A percentile compares a stretch with the other conserved stretches of the same genome.
Evolutionary conservation across 345 rosid genomes (phyloP).

Genomic region (Salix viminalis): DNA sequence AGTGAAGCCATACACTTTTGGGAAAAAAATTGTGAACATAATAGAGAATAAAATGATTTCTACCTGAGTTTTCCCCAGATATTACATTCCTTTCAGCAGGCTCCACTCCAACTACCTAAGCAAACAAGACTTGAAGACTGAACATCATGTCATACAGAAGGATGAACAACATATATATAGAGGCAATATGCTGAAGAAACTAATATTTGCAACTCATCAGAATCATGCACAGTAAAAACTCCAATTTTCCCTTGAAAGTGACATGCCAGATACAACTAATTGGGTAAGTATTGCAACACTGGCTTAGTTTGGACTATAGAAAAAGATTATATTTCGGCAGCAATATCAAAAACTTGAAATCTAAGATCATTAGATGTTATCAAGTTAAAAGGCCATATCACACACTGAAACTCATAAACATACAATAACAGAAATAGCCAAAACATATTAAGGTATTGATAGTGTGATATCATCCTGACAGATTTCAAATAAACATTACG

Average conservation of each 20-base stretch:
- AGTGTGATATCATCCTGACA: neutral
- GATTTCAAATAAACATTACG: neutral
- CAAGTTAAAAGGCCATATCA: neutral
- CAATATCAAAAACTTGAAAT: neutral
- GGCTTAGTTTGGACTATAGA: neutral
- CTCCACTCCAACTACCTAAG: conserved; percentile 86
- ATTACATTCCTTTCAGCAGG: conserved; percentile 91
- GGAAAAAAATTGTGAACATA: neutral
- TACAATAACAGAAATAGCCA: neutral
- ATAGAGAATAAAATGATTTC: conserved; percentile 10
- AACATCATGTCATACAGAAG: conserved; percentile 3
- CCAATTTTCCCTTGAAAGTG: neutral
- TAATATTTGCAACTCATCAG: neutral
- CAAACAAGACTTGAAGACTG: conserved; percentile 13
- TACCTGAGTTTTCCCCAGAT: conserved; percentile 81
- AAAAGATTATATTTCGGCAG: neutral
- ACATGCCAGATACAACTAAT: neutral
- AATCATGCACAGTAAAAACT: neutral
- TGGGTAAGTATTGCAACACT: neutral
- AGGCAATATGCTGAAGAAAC: neutral
- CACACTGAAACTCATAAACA: neutral
- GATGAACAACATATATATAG: neutral
- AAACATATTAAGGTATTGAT: neutral
- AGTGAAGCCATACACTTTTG: conserved; percentile 6
- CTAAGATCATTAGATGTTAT: neutral